Evolutionary conservation across 2,329 filamentous ascomycete species (phyloP).

Genomic region (Aspergillus luchuensis): DNA sequence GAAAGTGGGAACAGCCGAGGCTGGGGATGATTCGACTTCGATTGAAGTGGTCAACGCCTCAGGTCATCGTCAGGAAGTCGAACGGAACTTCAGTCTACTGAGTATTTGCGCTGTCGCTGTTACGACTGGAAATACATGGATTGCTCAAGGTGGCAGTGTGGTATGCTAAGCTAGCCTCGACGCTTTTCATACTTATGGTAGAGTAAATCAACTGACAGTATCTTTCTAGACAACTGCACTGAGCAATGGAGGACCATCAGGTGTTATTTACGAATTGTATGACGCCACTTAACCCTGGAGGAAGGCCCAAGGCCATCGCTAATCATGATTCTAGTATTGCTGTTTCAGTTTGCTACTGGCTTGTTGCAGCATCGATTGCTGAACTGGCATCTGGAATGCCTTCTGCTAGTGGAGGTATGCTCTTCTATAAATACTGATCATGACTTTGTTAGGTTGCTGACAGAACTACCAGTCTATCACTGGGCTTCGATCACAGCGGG

Average conservation of each 20-base stretch:
- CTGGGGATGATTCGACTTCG: constrained; percentile 29
- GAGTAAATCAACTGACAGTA: neutral
- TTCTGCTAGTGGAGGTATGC: constrained; percentile 56
- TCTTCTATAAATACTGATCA: neutral
- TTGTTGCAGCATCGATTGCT: constrained; percentile 60
- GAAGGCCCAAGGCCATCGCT: neutral
- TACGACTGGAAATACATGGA: constrained; percentile 67
- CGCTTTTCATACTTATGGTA: too few species aligned
- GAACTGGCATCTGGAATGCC: constrained; percentile 64
- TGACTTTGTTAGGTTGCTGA: neutral
- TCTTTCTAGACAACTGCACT: constrained; percentile 50
- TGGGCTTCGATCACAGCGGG: constrained; percentile 63
- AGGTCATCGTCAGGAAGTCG: constrained; percentile 64
- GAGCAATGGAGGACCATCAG: constrained; percentile 63
- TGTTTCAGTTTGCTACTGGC: constrained; percentile 57
- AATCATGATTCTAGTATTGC: constrained; percentile 37
- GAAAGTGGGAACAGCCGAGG: constrained; percentile 28
- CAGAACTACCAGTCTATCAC: constrained; percentile 55
- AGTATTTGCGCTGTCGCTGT: constrained; percentile 62
- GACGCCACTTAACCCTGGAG: neutral
- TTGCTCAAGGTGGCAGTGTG: constrained; percentile 63
- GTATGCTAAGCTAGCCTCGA: constrained; percentile 38
- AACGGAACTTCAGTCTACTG: constrained; percentile 63
- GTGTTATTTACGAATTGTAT: constrained; percentile 64
- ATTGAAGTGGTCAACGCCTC: constrained; percentile 62